phyloP scores from a whole-genome alignment of 1,284 basidiomycete genomes.

The Heimioporus retisporus region DNA sequence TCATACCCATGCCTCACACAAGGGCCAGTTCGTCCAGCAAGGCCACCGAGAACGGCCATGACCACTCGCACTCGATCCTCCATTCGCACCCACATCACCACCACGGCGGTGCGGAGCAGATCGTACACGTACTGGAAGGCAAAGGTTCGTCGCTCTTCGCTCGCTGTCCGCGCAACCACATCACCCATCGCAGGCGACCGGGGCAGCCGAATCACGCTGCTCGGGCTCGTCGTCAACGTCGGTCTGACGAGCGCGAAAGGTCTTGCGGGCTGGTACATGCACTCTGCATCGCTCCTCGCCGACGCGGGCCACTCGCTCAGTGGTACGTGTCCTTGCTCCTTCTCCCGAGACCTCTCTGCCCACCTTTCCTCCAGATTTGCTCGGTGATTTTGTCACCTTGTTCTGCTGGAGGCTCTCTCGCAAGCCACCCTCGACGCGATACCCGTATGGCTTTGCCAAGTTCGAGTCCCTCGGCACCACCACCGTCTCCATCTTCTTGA shows the following conservation, averaged over 20 bases:
- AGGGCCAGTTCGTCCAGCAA: too few relatives aligned
- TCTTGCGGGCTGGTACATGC: slow-evolving; percentile 86
- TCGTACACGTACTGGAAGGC: slow-evolving; percentile 78
- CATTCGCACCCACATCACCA: slow-evolving; percentile 78
- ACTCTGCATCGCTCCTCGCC: slow-evolving; percentile 93
- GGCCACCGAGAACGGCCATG: slow-evolving; percentile 34
- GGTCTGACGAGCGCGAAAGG: slow-evolving; percentile 89
- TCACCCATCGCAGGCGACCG: slow-evolving; percentile 66
- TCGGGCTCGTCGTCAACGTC: slow-evolving; percentile 91
- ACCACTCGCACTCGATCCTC: slow-evolving; percentile 66
- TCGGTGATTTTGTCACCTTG: slow-evolving; percentile 95
- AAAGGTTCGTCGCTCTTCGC: slow-evolving; percentile 57
- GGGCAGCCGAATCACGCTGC: slow-evolving; percentile 86
- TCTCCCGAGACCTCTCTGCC: slow-evolving; percentile 12
- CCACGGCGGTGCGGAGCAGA: slow-evolving; percentile 74
- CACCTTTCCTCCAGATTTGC: slow-evolving; percentile 63
- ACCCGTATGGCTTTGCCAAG: slow-evolving; percentile 94
- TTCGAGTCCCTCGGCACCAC: slow-evolving; percentile 95
- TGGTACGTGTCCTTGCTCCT: slow-evolving; percentile 62
- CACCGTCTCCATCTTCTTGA: slow-evolving; percentile 84
- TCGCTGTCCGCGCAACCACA: slow-evolving; percentile 5
- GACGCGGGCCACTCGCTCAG: slow-evolving; percentile 97
- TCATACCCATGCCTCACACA: too few relatives aligned
- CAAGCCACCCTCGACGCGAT: slow-evolving; percentile 78
- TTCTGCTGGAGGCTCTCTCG: slow-evolving; percentile 93